phyloP scores from a whole-genome alignment of 345 rosid genomes.

The Syzygium grande region DNA sequence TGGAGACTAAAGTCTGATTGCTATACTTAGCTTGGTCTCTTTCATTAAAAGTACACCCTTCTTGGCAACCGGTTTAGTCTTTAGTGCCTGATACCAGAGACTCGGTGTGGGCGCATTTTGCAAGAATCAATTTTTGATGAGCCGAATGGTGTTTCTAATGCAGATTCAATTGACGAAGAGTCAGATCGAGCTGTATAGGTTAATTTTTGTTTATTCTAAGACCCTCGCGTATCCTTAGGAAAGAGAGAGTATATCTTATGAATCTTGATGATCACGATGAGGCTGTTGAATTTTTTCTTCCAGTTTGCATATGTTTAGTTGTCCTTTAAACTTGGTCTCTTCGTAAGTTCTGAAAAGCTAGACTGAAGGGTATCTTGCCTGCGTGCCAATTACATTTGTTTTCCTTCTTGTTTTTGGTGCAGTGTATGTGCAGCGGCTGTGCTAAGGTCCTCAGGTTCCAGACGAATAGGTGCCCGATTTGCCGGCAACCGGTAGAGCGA shows the following conservation, averaged over 20 bases:
- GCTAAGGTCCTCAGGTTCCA: constrained; percentile 42
- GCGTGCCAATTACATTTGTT: background rate
- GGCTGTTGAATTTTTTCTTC: background rate
- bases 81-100: background rate
- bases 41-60: background rate
- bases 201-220: background rate
- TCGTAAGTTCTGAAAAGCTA: background rate
- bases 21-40: background rate
- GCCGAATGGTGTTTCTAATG: background rate
- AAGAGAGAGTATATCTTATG: background rate
- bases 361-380: background rate
- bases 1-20: background rate
- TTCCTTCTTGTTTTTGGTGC: constrained; percentile 3
- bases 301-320: background rate
- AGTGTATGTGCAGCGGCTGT: constrained; percentile 53
- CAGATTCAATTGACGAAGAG: background rate
- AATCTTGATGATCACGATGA: background rate
- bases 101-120: background rate
- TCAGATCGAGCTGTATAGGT: background rate
- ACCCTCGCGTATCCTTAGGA: background rate
- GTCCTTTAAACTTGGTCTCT: background rate
- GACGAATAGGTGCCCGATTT: constrained; percentile 43
- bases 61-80: background rate
- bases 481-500: constrained; percentile 43
- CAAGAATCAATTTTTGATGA: background rate